These are phyloP conservation scores for Penicillium simplicissimum DNA, from an alignment of 495 filamentous ascomycete species.

Conservation along the genomic window DNA sequence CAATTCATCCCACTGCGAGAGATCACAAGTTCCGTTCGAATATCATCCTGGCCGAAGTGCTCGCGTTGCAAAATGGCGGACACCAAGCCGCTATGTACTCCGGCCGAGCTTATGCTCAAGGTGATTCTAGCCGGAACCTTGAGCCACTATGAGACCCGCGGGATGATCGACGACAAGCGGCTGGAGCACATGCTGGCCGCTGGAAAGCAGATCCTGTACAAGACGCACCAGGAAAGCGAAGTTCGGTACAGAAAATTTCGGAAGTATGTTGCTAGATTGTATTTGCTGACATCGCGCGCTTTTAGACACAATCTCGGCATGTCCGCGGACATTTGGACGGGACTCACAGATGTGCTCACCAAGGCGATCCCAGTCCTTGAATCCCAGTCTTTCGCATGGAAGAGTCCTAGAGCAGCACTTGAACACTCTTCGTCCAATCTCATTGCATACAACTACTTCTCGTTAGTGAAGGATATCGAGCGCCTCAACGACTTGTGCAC, in stretches of 20 bases:
- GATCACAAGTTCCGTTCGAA: background rate
- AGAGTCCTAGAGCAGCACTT: conserved; percentile 56
- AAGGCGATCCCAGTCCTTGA: conserved; percentile 62
- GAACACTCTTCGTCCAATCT: conserved; percentile 60
- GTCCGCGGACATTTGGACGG: conserved; percentile 70
- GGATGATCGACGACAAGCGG: conserved; percentile 54
- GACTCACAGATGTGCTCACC: conserved; percentile 59
- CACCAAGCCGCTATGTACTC: conserved; percentile 45
- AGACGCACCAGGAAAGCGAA: conserved; percentile 53
- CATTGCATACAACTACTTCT: conserved; percentile 76
- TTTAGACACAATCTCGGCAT: conserved; percentile 49
- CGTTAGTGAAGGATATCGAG: conserved; percentile 77
- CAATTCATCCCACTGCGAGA: conserved; percentile 16
- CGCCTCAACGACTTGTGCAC: conserved; percentile 81
- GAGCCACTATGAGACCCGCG: conserved; percentile 52
- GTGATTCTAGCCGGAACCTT: conserved; percentile 49
- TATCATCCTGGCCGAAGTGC: background rate
- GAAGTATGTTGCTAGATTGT: background rate
- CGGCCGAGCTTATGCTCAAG: conserved; percentile 51
- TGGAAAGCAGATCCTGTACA: conserved; percentile 52
- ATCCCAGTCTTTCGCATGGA: conserved; percentile 61
- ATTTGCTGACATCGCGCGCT: conserved; percentile 5
- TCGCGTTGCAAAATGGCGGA: conserved; percentile 30
- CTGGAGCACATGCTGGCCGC: conserved; percentile 52
- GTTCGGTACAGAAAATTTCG: conserved; percentile 37